Evolutionary conservation across 2,329 filamentous ascomycete genomes (phyloP), one percentile per base, ranked within the genome.

Genomic region (Beauveria scarabaeidicola): DNA sequence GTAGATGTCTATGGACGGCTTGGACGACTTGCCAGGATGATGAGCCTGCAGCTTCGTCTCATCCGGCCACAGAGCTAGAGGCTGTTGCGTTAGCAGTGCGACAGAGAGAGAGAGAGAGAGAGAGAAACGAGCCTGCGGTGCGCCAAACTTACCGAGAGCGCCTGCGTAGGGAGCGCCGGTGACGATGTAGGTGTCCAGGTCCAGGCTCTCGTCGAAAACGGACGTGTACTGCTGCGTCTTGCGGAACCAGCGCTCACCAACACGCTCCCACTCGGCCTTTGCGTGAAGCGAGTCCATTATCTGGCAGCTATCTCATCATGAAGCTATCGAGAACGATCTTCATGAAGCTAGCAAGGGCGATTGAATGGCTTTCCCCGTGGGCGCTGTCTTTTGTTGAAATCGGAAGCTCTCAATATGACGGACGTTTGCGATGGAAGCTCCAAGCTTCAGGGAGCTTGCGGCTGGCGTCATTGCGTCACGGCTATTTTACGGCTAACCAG

Each of bases 231-330:
- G 84, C 74, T 93, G 89, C 60, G 90, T 87, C 78, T 96, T 97
- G 73, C 93, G 90, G 78, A 97, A 99, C 80, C 95, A 97, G 69
- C 85, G 88, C 74, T 95, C 89, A 70, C 91, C 94, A 65, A 97
- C 85, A 74, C 85, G 89, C 79, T 96, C 91, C 94, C 94, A 99
- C 74, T 93, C 90, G 68, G 90, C 89, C 67, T 90, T 90, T 69
- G 92, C 81, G 74, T 83, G 80, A 69, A 80, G 75, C 64, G 76
- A 74, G 67, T 84, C 82, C 82, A 85, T 85, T 53, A 64, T 63
- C 36, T 23, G 15, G 23, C 60, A 59, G 63, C 63, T 69, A 71
- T 69, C 61, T 69, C 70, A 73, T 73, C 50, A 59, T 70, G 66
- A 32, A 43, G 21, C 6, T 25, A 36, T 5, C 2, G 15, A 36